Base-by-base conservation (phyloP, 352 stramenopile genomes). In the Phytophthora cajani region DNA sequence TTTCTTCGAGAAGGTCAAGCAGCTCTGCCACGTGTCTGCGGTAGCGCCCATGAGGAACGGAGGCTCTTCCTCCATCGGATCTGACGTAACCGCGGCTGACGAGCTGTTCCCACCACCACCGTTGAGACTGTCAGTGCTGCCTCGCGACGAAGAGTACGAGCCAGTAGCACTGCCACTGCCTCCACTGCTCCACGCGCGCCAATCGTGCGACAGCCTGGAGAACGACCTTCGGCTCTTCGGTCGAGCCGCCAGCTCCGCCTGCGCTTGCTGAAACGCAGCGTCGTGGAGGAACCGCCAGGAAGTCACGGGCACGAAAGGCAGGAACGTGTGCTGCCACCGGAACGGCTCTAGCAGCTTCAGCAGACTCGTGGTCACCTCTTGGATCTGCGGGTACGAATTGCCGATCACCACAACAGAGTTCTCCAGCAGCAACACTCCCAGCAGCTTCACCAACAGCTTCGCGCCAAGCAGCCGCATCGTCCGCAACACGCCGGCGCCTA, bases 271-370 rank as follows among this genome's bases (percentile, higher is more conserved):
- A 44, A 84, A 79, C 30, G 88, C 62, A 47, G 82, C 68, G 58
- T 96, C 87, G 12, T 84, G 75, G 23, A 95, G 64, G 57, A 92
- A 92, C 21, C 78, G 74, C 82, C 87, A 93, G 3, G 86, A 94
- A 25, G 86, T 71, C 14, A 93, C 79, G 11, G 87, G 85, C 8
- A 95, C 63, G 57, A 93, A 94, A 25, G 89, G 87, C 5, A 93
- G 53, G 51, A 92, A 90, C 21, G 84, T 91, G 67, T 93, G 85
- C 49, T 91, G 84, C 89, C 89, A 96, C 23, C 64, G 74, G 62
- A 96, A 96, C n/a, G 89, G 89, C 46, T 87, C 67, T 11, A 96
- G 62, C 30, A 96, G 63, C 64, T 87, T 87, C 27, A 95, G 56
- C 42, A 96, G 52, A 52, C 78, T 88, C 19, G 91, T 77, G 4